phyloP scores from a whole-genome alignment of 305 asterid genomes.

The Solanum hybrid region DNA sequence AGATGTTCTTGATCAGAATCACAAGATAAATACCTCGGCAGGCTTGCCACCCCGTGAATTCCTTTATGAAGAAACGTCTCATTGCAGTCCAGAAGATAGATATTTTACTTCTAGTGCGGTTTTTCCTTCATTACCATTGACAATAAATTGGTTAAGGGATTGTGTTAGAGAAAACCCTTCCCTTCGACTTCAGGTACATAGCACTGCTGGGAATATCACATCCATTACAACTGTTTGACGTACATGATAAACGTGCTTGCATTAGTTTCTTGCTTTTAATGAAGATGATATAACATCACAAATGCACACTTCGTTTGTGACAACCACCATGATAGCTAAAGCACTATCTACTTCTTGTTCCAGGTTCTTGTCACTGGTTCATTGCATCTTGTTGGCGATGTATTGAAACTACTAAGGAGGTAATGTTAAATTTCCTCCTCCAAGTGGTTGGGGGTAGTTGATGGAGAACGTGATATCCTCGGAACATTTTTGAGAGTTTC shows the following conservation, averaged over 20 bases:
- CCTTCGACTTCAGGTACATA: slow-evolving; percentile 52
- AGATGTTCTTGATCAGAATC: slow-evolving; percentile 41
- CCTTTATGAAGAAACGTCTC: slow-evolving; percentile 29
- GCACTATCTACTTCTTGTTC: neutral
- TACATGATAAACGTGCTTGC: neutral
- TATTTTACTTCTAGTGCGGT: slow-evolving; percentile 54
- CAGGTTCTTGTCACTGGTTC: slow-evolving; percentile 95
- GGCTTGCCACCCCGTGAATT: slow-evolving; percentile 37
- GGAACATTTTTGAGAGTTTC: neutral
- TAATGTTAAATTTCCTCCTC: slow-evolving; percentile 10
- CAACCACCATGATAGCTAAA: neutral
- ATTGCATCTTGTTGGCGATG: slow-evolving; percentile 86
- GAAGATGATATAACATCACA: neutral
- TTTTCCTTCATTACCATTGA: slow-evolving; percentile 67
- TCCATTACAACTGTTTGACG: neutral
- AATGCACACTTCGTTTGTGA: neutral
- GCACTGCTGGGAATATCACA: neutral
- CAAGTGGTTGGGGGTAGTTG: neutral
- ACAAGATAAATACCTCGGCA: slow-evolving; percentile 24
- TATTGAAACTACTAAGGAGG: slow-evolving; percentile 57
- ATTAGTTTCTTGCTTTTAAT: neutral
- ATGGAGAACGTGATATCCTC: neutral
- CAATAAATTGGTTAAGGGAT: slow-evolving; percentile 69
- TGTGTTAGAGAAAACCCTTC: slow-evolving; percentile 58
- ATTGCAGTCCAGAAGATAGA: slow-evolving; percentile 38